Evolutionary conservation across 495 filamentous ascomycete genomes (phyloP).

Genomic region (Penicillium steckii): DNA sequence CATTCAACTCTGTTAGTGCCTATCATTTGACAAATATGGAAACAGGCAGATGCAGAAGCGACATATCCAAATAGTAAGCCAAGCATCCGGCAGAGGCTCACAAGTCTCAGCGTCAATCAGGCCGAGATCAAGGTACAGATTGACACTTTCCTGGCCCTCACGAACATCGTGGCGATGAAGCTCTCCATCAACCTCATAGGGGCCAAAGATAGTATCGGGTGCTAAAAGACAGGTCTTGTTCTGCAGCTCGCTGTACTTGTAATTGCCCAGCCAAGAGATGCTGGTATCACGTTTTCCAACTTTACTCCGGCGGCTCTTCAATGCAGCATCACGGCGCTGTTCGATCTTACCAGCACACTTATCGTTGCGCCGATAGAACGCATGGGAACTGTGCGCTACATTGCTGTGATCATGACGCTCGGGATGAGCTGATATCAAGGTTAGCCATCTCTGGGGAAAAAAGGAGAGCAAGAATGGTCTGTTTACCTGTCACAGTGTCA

Average conservation of each 20-base stretch:
- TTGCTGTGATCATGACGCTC: slow-evolving; percentile 3
- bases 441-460: not conserved
- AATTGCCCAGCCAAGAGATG: not conserved
- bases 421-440: not conserved
- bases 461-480: not conserved
- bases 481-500: not conserved
- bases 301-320: slow-evolving; percentile 1
- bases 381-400: not conserved
- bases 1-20: not conserved
- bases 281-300: not conserved
- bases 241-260: slow-evolving; percentile 7
- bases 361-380: not conserved
- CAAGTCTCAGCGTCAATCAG: slow-evolving; percentile 12
- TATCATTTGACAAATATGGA: not conserved
- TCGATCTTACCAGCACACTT: slow-evolving; percentile 7
- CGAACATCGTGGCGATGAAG: slow-evolving; percentile 9
- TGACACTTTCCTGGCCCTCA: slow-evolving; percentile 6
- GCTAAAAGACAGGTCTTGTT: slow-evolving; percentile 12
- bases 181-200: slow-evolving; percentile 12
- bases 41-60: not conserved
- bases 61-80: slow-evolving; percentile 13
- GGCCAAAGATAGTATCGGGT: slow-evolving; percentile 9
- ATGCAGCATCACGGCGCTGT: slow-evolving; percentile 1
- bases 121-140: not conserved
- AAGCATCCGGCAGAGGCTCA: slow-evolving; percentile 10